Base-by-base conservation (phyloP, 768 basidiomycete genomes). In the Cystoderma amianthinum region DNA sequence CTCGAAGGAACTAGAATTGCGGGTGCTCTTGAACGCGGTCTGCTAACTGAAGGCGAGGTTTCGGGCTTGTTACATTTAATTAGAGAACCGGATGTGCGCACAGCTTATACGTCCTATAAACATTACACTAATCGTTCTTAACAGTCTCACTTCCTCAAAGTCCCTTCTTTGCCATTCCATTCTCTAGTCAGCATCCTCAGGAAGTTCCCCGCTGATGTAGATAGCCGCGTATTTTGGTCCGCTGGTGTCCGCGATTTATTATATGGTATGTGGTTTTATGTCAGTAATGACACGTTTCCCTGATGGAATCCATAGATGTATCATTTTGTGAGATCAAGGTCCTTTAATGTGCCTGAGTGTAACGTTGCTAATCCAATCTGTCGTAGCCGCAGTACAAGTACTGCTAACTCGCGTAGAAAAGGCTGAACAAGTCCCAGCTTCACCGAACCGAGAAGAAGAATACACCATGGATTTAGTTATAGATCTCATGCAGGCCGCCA, bases 121-220 rank as follows among this genome's bases (percentile, higher is more conserved):
- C n/a, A n/a, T n/a, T n/a, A n/a, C n/a, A n/a, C n/a, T n/a, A n/a
- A n/a, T 38, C 21, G 13, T 24, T 12, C 36, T 35, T 44, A 39
- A 1, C 49, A 90, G 85, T 82, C 85, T 13, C 89, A 88, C 56
- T 92, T 91, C 67, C 66, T 92, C 51, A 92, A 92, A 64, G 85
- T 85, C 19, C 82, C 87, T 2, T 81, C 76, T 2, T 69, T 92
- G 33, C 89, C 89, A 0, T 90, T 85, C 67, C 77, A 89, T 56
- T 78, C 74, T n/a, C 69, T 92, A 34, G 70, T 80, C 45, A 83
- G 82, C 45, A 70, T 88, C 40, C 55, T 91, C 45, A 74, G 72
- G 49, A 91, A 89, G 61, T 87, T 90, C 61, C 89, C 88, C 1
- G 63, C 71, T 18, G 85, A 89, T 48, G 66, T 76, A 17, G 85